phyloP scores from a whole-genome alignment of 2,329 filamentous ascomycete species.

The Xylaria sp. region DNA sequence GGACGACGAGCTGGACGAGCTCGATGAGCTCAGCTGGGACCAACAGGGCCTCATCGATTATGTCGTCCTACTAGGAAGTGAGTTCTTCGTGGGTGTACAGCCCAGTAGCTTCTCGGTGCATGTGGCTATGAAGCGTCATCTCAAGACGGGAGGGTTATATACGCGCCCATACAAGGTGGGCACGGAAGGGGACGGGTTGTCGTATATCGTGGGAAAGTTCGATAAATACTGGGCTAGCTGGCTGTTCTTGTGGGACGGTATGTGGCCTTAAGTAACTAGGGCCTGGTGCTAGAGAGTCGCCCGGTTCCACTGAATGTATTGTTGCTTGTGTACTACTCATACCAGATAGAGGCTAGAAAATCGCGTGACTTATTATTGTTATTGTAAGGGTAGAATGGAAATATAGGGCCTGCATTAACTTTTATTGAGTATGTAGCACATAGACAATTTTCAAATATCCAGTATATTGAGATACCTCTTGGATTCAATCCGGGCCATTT shows the following conservation, averaged over 20 bases:
- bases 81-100: conserved; percentile 57
- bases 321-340: conserved; percentile 22
- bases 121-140: conserved; percentile 57
- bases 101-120: conserved; percentile 61
- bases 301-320: conserved; percentile 13
- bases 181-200: conserved; percentile 54
- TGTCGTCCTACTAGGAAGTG: conserved; percentile 52
- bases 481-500: no score
- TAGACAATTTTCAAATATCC: background rate
- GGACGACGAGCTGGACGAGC: conserved; percentile 47
- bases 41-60: conserved; percentile 57
- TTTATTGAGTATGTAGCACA: background rate
- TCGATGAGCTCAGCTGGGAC: conserved; percentile 55
- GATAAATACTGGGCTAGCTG: conserved; percentile 59
- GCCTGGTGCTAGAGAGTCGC: background rate
- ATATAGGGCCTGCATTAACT: background rate
- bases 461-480: no score
- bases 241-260: conserved; percentile 59
- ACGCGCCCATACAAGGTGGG: conserved; percentile 57
- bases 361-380: background rate
- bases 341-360: conserved; percentile 29
- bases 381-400: background rate
- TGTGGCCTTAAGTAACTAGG: conserved; percentile 53
- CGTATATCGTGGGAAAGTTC: conserved; percentile 57
- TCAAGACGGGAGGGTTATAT: conserved; percentile 53